Evolutionary conservation across 2,329 filamentous ascomycete species (phyloP).

Genomic region (Penicillium sp.): DNA sequence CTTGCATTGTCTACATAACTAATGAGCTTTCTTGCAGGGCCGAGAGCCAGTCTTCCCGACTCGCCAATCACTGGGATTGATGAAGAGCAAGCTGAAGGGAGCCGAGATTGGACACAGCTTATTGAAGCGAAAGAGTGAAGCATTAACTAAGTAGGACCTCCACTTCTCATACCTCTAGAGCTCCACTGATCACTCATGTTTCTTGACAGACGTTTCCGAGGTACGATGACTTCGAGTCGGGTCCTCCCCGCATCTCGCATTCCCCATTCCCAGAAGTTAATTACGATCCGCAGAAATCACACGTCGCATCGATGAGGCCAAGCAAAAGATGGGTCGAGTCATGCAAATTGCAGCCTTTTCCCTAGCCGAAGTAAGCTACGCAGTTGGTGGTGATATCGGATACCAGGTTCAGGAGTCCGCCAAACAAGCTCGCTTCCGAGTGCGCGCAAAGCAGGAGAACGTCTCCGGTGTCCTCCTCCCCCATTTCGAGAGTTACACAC

Average conservation of each 20-base stretch:
- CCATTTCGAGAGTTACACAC: constrained; percentile 86
- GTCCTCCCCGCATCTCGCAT: constrained; percentile 20
- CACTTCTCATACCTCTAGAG: not conserved
- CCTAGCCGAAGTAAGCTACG: constrained; percentile 94
- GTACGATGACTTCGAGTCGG: constrained; percentile 49
- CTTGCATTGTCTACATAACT: not conserved
- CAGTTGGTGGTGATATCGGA: constrained; percentile 89
- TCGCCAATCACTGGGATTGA: constrained; percentile 90
- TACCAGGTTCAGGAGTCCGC: constrained; percentile 98
- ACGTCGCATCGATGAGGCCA: constrained; percentile 94
- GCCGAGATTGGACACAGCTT: constrained; percentile 89
- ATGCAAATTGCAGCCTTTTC: constrained; percentile 99
- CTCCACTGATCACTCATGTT: constrained; percentile 21
- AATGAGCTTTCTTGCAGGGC: constrained; percentile 59
- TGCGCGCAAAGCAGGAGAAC: constrained; percentile 96
- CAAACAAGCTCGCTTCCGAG: constrained; percentile 85
- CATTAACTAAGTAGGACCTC: constrained; percentile 79
- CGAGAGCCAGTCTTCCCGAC: constrained; percentile 97
- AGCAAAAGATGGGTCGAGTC: constrained; percentile 97
- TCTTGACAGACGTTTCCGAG: constrained; percentile 75
- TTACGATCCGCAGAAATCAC: constrained; percentile 72
- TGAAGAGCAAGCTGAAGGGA: constrained; percentile 98
- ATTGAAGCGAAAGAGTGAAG: constrained; percentile 96
- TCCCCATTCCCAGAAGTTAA: constrained; percentile 23
- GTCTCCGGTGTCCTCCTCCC: constrained; percentile 95